A percentile compares a stretch with the other conserved stretches of the same genome.
Conservation (phyloP, 2,329 filamentous ascomycete genomes). For the Fusarium sublunatum region DNA sequence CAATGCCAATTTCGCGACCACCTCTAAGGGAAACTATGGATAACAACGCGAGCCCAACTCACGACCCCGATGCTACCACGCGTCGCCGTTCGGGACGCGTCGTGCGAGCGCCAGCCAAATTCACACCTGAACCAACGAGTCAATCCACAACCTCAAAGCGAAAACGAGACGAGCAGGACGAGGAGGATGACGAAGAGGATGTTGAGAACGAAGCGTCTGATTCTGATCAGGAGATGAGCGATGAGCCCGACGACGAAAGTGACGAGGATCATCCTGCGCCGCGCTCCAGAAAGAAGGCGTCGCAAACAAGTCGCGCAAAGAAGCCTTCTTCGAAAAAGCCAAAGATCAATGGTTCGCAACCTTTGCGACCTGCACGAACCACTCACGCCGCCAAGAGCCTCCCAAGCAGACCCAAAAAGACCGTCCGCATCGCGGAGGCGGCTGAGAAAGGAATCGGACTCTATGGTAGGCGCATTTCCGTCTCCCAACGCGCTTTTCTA, state of each 20-base stretch:
- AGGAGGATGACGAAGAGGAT: conserved; percentile 55
- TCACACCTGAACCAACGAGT: conserved; percentile 60
- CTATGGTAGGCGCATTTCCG: conserved; percentile 58
- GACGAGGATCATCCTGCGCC: conserved; percentile 55
- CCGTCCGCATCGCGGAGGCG: conserved; percentile 61
- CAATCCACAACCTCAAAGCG: conserved; percentile 64
- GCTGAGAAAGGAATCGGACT: conserved; percentile 64
- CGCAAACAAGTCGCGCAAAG: conserved; percentile 59
- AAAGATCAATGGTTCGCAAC: conserved; percentile 68
- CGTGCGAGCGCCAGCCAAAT: conserved; percentile 69
- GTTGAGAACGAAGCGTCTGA: conserved; percentile 61
- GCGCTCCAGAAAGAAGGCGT: conserved; percentile 55
- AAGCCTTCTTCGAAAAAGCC: conserved; percentile 73
- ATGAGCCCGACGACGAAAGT: conserved; percentile 61
- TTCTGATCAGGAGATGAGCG: conserved; percentile 59
- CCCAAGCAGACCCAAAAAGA: conserved; percentile 67
- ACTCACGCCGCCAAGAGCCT: conserved; percentile 52
- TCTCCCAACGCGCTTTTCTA: conserved; percentile 2
- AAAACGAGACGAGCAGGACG: conserved; percentile 65
- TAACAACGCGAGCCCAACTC: conserved; percentile 65
- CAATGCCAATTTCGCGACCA: conserved; percentile 40
- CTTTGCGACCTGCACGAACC: conserved; percentile 51
- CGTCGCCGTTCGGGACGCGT: conserved; percentile 77
- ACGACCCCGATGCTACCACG: conserved; percentile 62
- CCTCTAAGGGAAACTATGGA: conserved; percentile 58